phyloP scores from a whole-genome alignment of 345 rosid genomes.

The Dovyalis caffra region DNA sequence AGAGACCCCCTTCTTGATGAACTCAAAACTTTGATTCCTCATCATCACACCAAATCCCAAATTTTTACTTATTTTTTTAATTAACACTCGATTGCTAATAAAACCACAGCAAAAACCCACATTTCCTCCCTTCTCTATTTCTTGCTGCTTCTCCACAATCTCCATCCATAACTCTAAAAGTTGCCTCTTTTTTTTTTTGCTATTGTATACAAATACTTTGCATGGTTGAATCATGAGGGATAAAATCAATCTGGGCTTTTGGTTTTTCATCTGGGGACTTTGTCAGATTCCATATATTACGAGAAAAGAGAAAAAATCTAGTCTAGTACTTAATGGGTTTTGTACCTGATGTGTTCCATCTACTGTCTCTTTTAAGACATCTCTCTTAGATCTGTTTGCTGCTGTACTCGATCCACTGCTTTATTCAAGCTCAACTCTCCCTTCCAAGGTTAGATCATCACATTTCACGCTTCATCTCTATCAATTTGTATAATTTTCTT shows the following conservation, averaged over 20 bases:
- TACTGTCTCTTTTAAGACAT: constrained; percentile 35
- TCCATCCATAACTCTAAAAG: constrained; percentile 5
- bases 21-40: constrained; percentile 60
- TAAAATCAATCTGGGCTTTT: constrained; percentile 37
- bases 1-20: constrained; percentile 56
- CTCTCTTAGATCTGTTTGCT: constrained; percentile 62
- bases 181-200: constrained; percentile 1
- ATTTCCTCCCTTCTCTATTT: constrained; percentile 26
- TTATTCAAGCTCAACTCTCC: constrained; percentile 35
- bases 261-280: constrained; percentile 44
- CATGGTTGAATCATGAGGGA: constrained; percentile 48
- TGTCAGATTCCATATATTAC: constrained; percentile 53
- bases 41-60: constrained; percentile 54
- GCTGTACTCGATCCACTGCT: constrained; percentile 60
- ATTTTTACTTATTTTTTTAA: constrained; percentile 14
- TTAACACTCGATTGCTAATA: not conserved
- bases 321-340: constrained; percentile 39
- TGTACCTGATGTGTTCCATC: constrained; percentile 66
- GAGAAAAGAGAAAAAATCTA: constrained; percentile 2
- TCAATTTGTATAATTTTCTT: constrained; percentile 23
- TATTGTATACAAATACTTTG: constrained; percentile 11
- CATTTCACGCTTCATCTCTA: constrained; percentile 26
- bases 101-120: constrained; percentile 12
- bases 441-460: constrained; percentile 68
- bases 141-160: constrained; percentile 12